Percentiles rank a stretch among this genome's conserved stretches.
Conservation (phyloP, 352 stramenopile genomes). For the Globisporangium perplexum region DNA sequence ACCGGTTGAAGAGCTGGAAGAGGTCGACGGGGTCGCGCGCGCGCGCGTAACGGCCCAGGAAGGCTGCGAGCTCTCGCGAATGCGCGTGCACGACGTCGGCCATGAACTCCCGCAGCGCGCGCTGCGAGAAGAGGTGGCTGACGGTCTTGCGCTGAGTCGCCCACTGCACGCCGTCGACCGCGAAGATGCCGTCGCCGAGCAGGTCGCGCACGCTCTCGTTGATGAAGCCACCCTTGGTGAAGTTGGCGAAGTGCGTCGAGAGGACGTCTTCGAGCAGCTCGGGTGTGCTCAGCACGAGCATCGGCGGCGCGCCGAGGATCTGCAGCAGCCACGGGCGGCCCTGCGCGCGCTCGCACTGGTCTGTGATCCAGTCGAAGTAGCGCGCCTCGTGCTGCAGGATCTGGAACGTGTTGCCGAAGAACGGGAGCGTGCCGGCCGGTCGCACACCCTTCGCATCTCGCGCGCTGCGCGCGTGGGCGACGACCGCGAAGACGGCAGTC, state of each 20-base stretch:
- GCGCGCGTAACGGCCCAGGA: constrained; percentile 15
- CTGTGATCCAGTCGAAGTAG: too few relatives aligned
- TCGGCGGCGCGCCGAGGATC: too few relatives aligned
- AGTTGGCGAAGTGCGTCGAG: constrained; percentile 5
- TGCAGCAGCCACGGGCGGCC: too few relatives aligned
- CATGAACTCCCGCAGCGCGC: constrained; percentile 18
- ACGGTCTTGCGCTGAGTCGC: constrained; percentile 22
- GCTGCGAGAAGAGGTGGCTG: constrained; percentile 22
- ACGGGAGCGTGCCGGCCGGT: too few relatives aligned
- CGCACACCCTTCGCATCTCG: too few relatives aligned
- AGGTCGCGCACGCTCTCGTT: constrained; percentile 6
- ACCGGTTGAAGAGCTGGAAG: constrained; percentile 29
- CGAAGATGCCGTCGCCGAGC: constrained; percentile 21
- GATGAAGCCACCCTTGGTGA: constrained; percentile 1
- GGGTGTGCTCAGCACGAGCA: too few relatives aligned
- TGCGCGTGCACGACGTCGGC: constrained; percentile 20
- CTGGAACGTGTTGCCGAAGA: too few relatives aligned
- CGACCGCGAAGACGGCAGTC: too few relatives aligned
- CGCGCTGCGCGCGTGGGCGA: too few relatives aligned
- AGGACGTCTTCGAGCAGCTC: constrained; percentile 7
- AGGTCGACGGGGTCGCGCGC: constrained; percentile 20
- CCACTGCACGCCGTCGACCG: constrained; percentile 23
- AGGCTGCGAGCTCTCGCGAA: constrained; percentile 11
- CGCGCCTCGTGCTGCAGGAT: too few relatives aligned
- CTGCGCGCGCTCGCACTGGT: too few relatives aligned